Evolutionary conservation across 768 basidiomycete genomes (phyloP).

Genomic region (Kwoniella sp.): DNA sequence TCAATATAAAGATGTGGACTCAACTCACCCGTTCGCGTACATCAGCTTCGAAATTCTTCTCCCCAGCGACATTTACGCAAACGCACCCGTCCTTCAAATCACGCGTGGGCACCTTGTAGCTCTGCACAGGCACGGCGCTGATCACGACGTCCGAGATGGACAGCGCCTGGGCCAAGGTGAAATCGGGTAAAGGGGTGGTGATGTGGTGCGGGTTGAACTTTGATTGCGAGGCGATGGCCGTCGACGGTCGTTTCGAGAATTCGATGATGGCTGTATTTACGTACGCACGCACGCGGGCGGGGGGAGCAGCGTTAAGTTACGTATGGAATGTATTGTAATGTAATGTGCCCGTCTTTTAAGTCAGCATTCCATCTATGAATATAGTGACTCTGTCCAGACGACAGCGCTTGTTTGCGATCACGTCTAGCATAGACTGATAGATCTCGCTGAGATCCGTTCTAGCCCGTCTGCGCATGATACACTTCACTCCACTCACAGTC

Average conservation of each 20-base stretch:
- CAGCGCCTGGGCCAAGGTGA: constrained; percentile 78
- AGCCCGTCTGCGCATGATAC: neutral
- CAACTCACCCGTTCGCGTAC: constrained; percentile 84
- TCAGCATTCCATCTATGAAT: too few species aligned
- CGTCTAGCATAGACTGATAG: too few species aligned
- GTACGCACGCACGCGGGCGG: neutral
- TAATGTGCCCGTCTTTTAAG: neutral
- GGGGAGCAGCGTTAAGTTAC: neutral
- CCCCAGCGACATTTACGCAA: constrained; percentile 87
- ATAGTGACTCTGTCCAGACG: too few species aligned
- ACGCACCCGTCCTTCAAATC: constrained; percentile 92
- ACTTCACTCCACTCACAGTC: constrained; percentile 70
- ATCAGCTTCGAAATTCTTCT: constrained; percentile 94
- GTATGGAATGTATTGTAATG: neutral
- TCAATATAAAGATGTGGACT: too few species aligned
- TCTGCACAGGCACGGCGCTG: constrained; percentile 81
- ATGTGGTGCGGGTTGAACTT: constrained; percentile 83
- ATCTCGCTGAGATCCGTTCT: neutral
- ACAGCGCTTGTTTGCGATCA: too few species aligned
- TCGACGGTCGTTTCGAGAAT: constrained; percentile 83
- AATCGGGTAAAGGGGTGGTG: constrained; percentile 66
- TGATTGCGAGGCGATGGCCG: constrained; percentile 30
- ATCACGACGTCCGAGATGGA: constrained; percentile 88
- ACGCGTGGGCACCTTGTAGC: constrained; percentile 86
- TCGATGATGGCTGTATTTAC: constrained; percentile 69